A percentile compares a stretch with the other conserved stretches of the same genome.
Conservation (phyloP, 495 filamentous ascomycete species). For the Penicillium odoratum region DNA sequence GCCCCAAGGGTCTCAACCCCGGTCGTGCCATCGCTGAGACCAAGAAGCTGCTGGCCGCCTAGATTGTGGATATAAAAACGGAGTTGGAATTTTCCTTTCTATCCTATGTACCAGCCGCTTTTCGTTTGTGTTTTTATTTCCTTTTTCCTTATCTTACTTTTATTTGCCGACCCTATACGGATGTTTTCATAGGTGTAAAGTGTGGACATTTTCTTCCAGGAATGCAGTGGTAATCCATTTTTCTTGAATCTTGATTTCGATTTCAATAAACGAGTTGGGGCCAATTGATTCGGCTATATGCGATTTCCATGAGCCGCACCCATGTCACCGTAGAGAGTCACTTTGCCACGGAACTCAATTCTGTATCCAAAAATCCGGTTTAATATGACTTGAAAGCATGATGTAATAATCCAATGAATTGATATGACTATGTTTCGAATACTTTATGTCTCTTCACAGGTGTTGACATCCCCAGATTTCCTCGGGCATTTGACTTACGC, state of each 20-base stretch:
- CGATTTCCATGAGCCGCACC: neutral
- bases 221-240: constrained; percentile 30
- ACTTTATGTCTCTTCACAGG: neutral
- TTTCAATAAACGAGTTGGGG: neutral
- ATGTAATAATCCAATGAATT: neutral
- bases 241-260: constrained; percentile 9
- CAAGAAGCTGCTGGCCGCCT: constrained; percentile 88
- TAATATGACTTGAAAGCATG: neutral
- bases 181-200: constrained; percentile 54
- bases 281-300: constrained; percentile 7
- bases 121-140: constrained; percentile 19
- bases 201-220: constrained; percentile 39
- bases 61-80: constrained; percentile 35
- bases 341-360: neutral
- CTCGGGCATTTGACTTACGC: constrained; percentile 1
- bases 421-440: neutral
- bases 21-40: constrained; percentile 93
- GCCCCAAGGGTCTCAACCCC: constrained; percentile 97
- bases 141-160: constrained; percentile 21
- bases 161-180: constrained; percentile 34
- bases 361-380: neutral
- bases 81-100: constrained; percentile 37
- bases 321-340: neutral
- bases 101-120: constrained; percentile 30
- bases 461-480: neutral